Conservation (phyloP, 768 basidiomycete species). For the Trametes villosa region DNA sequence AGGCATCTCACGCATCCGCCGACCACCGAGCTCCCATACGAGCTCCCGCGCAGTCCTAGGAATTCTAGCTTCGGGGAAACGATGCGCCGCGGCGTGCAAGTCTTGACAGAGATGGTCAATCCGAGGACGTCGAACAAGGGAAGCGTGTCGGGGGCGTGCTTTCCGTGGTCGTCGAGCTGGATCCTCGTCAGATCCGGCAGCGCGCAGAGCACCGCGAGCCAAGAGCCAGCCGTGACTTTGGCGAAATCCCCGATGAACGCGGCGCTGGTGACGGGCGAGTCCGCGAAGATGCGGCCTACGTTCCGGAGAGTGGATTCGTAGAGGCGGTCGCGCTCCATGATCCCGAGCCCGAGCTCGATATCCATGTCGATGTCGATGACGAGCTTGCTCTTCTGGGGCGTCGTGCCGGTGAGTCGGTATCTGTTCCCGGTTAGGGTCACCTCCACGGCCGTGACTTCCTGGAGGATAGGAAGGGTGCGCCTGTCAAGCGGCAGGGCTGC, state of each 20-base stretch:
- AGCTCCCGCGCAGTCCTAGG: not conserved
- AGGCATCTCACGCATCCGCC: not conserved
- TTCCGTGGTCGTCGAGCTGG: not conserved
- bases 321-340: not conserved
- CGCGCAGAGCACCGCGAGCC: not conserved
- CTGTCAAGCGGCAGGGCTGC: not conserved
- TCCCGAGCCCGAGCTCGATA: not conserved
- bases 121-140: not conserved
- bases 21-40: not conserved
- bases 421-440: not conserved
- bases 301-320: not conserved
- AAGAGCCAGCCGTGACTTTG: not conserved
- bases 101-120: not conserved
- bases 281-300: not conserved
- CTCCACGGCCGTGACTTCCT: not conserved
- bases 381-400: not conserved
- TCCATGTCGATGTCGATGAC: not conserved
- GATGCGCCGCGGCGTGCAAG: not conserved
- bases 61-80: not conserved
- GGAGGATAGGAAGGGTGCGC: not conserved
- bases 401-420: conserved; percentile 2
- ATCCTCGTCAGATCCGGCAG: not conserved
- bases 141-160: not conserved
- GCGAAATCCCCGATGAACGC: not conserved
- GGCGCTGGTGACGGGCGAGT: not conserved